Evolutionary conservation across 352 stramenopile species (phyloP).

Genomic region (Globisporangium middletonii): DNA sequence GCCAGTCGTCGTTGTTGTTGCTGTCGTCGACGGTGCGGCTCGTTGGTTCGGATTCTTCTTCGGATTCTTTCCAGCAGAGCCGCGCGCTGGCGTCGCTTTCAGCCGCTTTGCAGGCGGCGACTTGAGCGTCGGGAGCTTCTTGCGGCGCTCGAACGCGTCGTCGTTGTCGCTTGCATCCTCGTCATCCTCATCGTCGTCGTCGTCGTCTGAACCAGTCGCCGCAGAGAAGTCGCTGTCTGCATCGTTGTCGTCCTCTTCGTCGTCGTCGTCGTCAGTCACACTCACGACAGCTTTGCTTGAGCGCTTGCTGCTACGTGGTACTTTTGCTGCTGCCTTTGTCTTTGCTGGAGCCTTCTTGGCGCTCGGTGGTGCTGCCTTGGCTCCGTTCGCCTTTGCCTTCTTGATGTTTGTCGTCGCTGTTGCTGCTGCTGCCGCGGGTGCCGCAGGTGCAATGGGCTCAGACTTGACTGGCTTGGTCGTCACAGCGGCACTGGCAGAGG

Average conservation of each 20-base stretch:
- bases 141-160: conserved; percentile 9
- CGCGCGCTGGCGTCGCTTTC: conserved; percentile 2
- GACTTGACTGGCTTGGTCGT: not conserved
- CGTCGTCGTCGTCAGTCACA: conserved; percentile 15
- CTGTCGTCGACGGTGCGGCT: conserved; percentile 5
- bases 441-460: too few species aligned
- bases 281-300: not conserved
- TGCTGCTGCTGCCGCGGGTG: not conserved
- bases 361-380: not conserved
- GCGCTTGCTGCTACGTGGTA: not conserved
- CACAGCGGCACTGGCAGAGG: not conserved
- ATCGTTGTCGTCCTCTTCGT: conserved; percentile 25
- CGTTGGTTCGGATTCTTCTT: too few species aligned
- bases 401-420: not conserved
- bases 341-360: conserved; percentile 14
- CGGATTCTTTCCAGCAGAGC: too few species aligned
- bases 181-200: conserved; percentile 21
- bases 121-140: conserved; percentile 18
- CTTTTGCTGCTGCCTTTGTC: conserved; percentile 9
- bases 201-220: not conserved
- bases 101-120: conserved; percentile 1
- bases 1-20: conserved; percentile 1
- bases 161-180: conserved; percentile 23
- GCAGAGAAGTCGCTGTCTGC: conserved; percentile 38
- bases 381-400: not conserved